These are phyloP conservation scores for Haematococcus sp. DNA, from an alignment of 139 green algal species.

Conservation along the genomic window DNA sequence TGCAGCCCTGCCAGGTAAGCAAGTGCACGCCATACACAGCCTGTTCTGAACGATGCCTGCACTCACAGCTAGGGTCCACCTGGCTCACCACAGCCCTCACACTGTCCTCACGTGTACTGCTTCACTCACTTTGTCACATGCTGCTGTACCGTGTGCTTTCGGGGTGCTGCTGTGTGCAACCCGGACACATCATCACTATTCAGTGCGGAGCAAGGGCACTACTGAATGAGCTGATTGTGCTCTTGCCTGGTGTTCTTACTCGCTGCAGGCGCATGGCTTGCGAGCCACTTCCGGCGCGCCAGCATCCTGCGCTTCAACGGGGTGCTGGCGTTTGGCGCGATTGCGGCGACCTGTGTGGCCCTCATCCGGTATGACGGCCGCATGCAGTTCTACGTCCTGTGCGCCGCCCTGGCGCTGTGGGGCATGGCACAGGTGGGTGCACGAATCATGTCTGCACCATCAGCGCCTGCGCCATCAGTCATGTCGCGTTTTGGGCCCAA, in stretches of 20 bases:
- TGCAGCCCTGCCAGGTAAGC: conserved; percentile 25
- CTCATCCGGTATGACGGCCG: conserved; percentile 8
- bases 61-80: neutral
- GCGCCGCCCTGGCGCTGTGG: conserved; percentile 33
- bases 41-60: neutral
- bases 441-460: no score
- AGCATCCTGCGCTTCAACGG: conserved; percentile 22
- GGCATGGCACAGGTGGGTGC: conserved; percentile 31
- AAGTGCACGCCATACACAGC: neutral
- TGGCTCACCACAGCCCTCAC: neutral
- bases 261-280: conserved; percentile 27
- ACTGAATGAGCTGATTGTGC: no score
- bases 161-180: neutral
- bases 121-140: neutral
- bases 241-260: no score
- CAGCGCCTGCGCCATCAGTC: neutral
- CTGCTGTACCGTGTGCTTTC: neutral
- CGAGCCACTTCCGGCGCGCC: conserved; percentile 16
- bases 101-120: neutral
- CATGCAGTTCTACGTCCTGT: conserved; percentile 35
- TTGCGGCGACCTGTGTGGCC: conserved; percentile 16
- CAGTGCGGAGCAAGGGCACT: no score
- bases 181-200: no score
- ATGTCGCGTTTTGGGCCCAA: no score
- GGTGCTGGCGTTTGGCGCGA: conserved; percentile 20